These are phyloP conservation scores for Penicillium arizonense DNA, from an alignment of 495 filamentous ascomycete genomes.

Conservation along the genomic window DNA sequence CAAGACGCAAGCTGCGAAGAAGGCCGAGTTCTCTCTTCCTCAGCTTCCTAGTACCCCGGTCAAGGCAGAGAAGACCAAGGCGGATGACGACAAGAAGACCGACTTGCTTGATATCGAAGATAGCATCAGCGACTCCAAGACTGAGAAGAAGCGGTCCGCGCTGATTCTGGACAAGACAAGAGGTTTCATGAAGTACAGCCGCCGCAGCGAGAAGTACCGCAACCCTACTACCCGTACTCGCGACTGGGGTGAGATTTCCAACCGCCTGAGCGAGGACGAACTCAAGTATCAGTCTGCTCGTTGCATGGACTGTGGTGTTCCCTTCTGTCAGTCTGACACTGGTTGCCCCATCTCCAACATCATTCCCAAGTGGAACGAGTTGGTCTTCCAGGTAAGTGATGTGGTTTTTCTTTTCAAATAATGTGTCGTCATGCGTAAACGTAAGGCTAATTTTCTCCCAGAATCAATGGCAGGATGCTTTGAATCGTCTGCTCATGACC, in stretches of 20 bases:
- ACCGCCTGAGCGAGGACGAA: slow-evolving; percentile 90
- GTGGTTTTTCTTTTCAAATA: too few species aligned
- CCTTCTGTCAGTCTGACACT: slow-evolving; percentile 97
- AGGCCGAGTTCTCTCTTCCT: slow-evolving; percentile 80
- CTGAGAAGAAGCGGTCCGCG: slow-evolving; percentile 91
- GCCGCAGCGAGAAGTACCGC: slow-evolving; percentile 93
- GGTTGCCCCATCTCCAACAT: slow-evolving; percentile 99
- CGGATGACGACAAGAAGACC: slow-evolving; percentile 66
- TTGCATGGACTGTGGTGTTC: slow-evolving; percentile 99
- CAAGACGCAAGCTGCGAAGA: slow-evolving; percentile 82
- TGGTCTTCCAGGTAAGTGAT: slow-evolving; percentile 73
- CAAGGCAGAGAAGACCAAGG: slow-evolving; percentile 55
- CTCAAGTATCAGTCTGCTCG: slow-evolving; percentile 98
- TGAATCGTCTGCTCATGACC: slow-evolving; percentile 94
- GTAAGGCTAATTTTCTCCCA: too few species aligned
- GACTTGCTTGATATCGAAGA: slow-evolving; percentile 95
- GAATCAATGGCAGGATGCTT: slow-evolving; percentile 92
- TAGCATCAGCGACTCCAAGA: slow-evolving; percentile 78
- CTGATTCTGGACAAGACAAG: slow-evolving; percentile 96
- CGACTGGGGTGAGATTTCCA: slow-evolving; percentile 93
- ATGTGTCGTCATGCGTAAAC: too few species aligned
- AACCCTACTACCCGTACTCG: slow-evolving; percentile 80
- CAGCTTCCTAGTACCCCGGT: slow-evolving; percentile 61
- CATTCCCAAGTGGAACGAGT: slow-evolving; percentile 98
- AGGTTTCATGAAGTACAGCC: slow-evolving; percentile 98